phyloP scores from a whole-genome alignment of 768 basidiomycete species.

The Cyclocybe aegerita region DNA sequence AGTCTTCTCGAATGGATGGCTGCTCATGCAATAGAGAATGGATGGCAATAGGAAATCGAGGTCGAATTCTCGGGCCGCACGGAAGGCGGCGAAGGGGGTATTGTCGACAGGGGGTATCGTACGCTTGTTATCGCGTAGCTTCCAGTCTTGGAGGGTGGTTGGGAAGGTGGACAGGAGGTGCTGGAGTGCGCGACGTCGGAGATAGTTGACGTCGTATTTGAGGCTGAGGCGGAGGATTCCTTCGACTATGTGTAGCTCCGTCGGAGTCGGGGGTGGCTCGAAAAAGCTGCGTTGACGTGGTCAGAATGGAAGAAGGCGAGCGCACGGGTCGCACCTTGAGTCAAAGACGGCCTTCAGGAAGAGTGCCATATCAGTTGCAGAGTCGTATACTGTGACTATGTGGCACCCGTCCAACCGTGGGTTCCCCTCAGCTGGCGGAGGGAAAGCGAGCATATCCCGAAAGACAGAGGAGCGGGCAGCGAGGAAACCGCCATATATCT shows the following conservation, averaged over 20 bases:
- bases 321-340: conserved; percentile 24
- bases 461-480: conserved; percentile 35
- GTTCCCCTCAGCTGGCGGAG: conserved; percentile 29
- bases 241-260: conserved; percentile 28
- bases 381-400: conserved; percentile 33
- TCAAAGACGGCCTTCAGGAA: conserved; percentile 37
- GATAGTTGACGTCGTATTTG: conserved; percentile 38
- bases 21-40: conserved; percentile 36
- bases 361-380: conserved; percentile 28
- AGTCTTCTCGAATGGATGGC: conserved; percentile 33
- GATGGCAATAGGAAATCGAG: conserved; percentile 34
- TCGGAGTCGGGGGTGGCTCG: conserved; percentile 31
- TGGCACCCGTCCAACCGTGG: conserved; percentile 26
- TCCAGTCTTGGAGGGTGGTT: conserved; percentile 30
- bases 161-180: conserved; percentile 38
- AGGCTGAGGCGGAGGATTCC: conserved; percentile 35
- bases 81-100: conserved; percentile 37
- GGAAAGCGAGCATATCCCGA: conserved; percentile 37
- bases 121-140: conserved; percentile 29
- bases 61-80: conserved; percentile 31
- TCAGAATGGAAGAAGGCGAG: background rate
- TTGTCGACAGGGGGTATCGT: conserved; percentile 38
- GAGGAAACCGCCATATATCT: conserved; percentile 34
- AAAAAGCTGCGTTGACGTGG: conserved; percentile 24
- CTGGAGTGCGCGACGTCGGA: conserved; percentile 30